Percentiles rank a stretch among this genome's conserved stretches.
These are phyloP conservation scores for Aspergillus vadensis DNA, from an alignment of 2,329 filamentous ascomycete genomes.

Conservation along the genomic window DNA sequence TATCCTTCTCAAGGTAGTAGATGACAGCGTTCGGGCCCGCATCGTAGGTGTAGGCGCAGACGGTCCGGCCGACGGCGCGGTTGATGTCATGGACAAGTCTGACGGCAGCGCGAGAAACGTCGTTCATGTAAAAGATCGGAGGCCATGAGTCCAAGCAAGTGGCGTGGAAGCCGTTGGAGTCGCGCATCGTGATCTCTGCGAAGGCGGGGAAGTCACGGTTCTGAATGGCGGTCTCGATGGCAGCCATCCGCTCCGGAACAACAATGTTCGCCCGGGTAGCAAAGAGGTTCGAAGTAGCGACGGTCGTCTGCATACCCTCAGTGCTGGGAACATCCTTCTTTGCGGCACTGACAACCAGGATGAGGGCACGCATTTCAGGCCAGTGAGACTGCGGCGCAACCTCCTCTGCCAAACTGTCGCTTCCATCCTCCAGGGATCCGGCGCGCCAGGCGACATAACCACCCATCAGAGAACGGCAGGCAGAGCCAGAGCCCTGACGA, in stretches of 20 bases:
- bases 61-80: constrained; percentile 69
- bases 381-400: constrained; percentile 88
- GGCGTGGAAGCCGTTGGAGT: constrained; percentile 96
- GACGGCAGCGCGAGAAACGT: constrained; percentile 83
- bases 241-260: constrained; percentile 78
- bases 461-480: constrained; percentile 89
- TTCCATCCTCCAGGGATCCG: constrained; percentile 73
- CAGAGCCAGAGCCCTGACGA: constrained; percentile 89
- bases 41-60: constrained; percentile 96
- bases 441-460: constrained; percentile 95
- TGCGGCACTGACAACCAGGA: constrained; percentile 86
- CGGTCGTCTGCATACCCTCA: constrained; percentile 95
- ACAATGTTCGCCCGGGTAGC: constrained; percentile 71
- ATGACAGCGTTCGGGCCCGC: constrained; percentile 96
- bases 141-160: constrained; percentile 93
- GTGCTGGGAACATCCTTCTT: constrained; percentile 96
- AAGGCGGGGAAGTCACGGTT: constrained; percentile 82
- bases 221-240: constrained; percentile 80
- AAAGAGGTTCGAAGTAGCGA: constrained; percentile 88
- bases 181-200: constrained; percentile 89
- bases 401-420: constrained; percentile 83
- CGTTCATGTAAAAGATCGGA: constrained; percentile 98
- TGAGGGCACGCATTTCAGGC: constrained; percentile 90
- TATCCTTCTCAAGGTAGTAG: constrained; percentile 85
- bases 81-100: constrained; percentile 90